phyloP scores from a whole-genome alignment of 1,284 basidiomycete species.

The Cystobasidium pallidum region DNA sequence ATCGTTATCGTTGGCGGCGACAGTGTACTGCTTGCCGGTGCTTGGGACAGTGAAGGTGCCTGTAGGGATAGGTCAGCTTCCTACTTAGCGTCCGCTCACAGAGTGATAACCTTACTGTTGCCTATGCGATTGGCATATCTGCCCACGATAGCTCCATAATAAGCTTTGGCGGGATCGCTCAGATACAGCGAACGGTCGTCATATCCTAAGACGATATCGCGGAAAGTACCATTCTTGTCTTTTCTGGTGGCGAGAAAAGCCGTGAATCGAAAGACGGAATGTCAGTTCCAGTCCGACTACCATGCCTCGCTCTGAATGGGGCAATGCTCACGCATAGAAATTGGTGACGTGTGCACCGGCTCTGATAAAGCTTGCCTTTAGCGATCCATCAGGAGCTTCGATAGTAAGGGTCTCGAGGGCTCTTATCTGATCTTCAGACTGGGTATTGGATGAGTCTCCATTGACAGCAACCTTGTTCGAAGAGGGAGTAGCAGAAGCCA shows the following conservation, averaged over 20 bases:
- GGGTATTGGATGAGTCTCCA: background rate
- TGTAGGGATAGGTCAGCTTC: background rate
- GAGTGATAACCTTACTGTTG: slow-evolving; percentile 50
- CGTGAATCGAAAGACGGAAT: no score
- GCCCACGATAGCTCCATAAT: slow-evolving; percentile 52
- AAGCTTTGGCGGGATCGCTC: slow-evolving; percentile 27
- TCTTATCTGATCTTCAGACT: slow-evolving; percentile 24
- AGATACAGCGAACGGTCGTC: slow-evolving; percentile 56
- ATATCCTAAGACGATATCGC: slow-evolving; percentile 64
- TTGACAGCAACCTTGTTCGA: background rate
- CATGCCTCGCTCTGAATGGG: no score
- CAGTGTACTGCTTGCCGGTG: slow-evolving; percentile 62
- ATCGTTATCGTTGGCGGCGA: slow-evolving; percentile 62
- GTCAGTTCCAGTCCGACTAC: no score
- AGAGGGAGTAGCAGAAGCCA: slow-evolving; percentile 1
- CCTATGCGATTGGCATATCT: slow-evolving; percentile 63
- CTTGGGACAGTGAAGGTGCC: slow-evolving; percentile 65
- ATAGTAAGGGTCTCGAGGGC: slow-evolving; percentile 54
- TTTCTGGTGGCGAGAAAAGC: slow-evolving; percentile 64
- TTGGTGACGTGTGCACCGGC: slow-evolving; percentile 14
- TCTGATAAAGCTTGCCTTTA: slow-evolving; percentile 61
- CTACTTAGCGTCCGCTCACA: background rate
- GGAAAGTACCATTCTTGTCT: slow-evolving; percentile 60
- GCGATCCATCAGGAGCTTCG: slow-evolving; percentile 62
- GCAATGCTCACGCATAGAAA: slow-evolving; percentile 15